Conservation (phyloP, 805 yeast genomes). For the Ascoidea tarda region DNA sequence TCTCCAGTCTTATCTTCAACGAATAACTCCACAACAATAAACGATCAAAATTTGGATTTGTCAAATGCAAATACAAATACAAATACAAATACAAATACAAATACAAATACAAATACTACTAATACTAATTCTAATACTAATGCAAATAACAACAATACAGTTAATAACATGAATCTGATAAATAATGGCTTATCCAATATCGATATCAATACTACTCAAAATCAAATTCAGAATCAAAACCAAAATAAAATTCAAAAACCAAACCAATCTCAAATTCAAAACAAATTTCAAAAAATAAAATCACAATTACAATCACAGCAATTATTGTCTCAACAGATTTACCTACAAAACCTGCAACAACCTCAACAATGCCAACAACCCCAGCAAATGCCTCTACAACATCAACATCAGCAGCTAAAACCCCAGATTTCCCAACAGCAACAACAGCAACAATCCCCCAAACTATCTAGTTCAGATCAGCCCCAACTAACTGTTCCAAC, state of each 20-base stretch:
- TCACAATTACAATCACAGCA: no score
- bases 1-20: not conserved
- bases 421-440: not conserved
- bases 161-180: not conserved
- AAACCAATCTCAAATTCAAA: not conserved
- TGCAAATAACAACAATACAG: not conserved
- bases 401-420: not conserved
- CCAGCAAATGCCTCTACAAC: constrained; percentile 5
- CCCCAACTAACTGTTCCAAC: constrained; percentile 24
- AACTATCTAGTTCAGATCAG: not conserved
- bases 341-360: not conserved
- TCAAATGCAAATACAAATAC: not conserved
- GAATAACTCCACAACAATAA: not conserved
- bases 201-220: not conserved
- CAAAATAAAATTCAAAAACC: not conserved
- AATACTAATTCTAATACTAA: no score
- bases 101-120: no score
- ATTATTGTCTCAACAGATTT: no score
- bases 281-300: no score
- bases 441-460: constrained; percentile 1
- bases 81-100: not conserved
- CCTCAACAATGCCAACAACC: constrained; percentile 2
- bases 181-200: not conserved
- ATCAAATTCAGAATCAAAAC: not conserved
- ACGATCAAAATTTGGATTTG: not conserved